Evolutionary conservation across 306 rosid genomes (phyloP).

Genomic region (Citrullus mucosospermus): DNA sequence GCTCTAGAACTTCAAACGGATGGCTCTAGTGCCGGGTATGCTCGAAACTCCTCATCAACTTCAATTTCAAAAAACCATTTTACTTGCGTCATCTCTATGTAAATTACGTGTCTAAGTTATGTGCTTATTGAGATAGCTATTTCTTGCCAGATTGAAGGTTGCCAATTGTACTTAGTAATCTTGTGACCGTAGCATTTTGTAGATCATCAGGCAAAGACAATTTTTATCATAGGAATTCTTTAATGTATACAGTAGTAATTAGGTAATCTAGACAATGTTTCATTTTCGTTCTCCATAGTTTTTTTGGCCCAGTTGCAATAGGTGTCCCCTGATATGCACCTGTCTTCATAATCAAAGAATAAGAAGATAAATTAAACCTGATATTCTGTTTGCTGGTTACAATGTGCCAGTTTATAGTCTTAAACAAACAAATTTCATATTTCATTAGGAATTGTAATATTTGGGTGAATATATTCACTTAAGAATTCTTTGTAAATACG

Average conservation of each 20-base stretch:
- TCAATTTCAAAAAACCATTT: neutral
- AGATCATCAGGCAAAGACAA: too few species aligned
- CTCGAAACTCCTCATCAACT: neutral
- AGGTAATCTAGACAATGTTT: neutral
- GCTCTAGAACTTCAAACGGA: slow-evolving; percentile 81
- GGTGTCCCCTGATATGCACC: neutral
- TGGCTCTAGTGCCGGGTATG: slow-evolving; percentile 69
- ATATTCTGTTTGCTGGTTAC: neutral
- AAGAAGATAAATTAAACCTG: neutral
- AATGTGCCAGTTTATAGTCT: neutral
- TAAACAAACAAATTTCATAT: neutral
- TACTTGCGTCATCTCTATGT: neutral
- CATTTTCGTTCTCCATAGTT: neutral
- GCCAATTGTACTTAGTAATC: neutral
- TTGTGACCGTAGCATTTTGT: too few species aligned
- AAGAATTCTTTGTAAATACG: neutral
- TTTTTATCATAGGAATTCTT: neutral
- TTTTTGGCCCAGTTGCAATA: neutral
- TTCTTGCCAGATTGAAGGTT: neutral
- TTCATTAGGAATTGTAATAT: neutral
- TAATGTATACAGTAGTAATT: neutral
- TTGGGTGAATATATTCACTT: neutral
- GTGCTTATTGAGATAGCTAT: neutral
- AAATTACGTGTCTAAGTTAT: neutral
- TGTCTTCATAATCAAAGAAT: neutral